Evolutionary conservation across 2,329 filamentous ascomycete genomes (phyloP).

Genomic region (Epicoccum nigrum): DNA sequence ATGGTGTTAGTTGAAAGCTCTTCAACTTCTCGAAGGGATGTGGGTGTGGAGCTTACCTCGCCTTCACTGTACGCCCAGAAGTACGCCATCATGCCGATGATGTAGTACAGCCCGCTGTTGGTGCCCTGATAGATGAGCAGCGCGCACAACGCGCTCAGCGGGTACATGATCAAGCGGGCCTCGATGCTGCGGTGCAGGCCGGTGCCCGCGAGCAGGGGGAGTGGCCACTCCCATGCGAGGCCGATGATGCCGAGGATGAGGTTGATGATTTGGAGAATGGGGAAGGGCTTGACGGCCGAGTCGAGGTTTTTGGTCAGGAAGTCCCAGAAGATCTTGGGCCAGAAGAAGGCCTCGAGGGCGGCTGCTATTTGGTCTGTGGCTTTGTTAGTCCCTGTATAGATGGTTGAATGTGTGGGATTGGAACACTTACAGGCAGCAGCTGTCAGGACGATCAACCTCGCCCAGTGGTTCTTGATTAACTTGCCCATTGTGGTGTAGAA

Average conservation of each 20-base stretch:
- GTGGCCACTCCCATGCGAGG: constrained; percentile 89
- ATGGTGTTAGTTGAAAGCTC: constrained; percentile 28
- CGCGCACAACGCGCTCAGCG: constrained; percentile 75
- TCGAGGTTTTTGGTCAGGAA: constrained; percentile 92
- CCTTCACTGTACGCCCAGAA: constrained; percentile 98
- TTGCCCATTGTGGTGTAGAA: constrained; percentile 72
- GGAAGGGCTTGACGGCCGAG: constrained; percentile 82
- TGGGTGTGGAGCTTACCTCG: constrained; percentile 70
- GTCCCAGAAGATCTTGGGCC: constrained; percentile 99
- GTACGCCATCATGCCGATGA: constrained; percentile 84
- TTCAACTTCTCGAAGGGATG: neutral
- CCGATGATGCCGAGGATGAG: constrained; percentile 78
- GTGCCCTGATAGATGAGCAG: constrained; percentile 89
- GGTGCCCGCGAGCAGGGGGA: constrained; percentile 75
- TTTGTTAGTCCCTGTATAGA: constrained; percentile 8
- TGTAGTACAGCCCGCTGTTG: constrained; percentile 89
- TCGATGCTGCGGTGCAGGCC: constrained; percentile 86
- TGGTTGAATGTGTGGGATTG: neutral
- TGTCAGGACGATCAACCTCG: constrained; percentile 87
- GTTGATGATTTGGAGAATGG: constrained; percentile 88
- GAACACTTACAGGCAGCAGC: constrained; percentile 73
- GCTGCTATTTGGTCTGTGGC: constrained; percentile 84
- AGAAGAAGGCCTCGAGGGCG: constrained; percentile 88
- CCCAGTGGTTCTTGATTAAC: constrained; percentile 99
- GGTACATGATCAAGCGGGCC: constrained; percentile 80